Evolutionary conservation across 805 yeast species (phyloP).

Genomic region (Saccharomycopsis vini): DNA sequence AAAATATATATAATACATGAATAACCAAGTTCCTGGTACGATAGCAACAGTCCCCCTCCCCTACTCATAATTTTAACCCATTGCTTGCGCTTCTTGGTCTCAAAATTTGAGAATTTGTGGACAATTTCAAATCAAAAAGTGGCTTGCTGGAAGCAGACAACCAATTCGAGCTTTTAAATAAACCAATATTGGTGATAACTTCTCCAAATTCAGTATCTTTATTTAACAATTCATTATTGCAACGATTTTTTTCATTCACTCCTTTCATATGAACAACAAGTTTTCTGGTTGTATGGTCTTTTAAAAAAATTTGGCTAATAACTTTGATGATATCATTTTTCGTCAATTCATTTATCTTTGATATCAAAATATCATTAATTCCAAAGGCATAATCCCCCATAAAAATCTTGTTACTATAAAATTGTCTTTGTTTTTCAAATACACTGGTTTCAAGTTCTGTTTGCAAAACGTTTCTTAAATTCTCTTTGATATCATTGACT

Average conservation of each 20-base stretch:
- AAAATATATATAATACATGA: no score
- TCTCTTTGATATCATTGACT: constrained; percentile 58
- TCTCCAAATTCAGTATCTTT: constrained; percentile 27
- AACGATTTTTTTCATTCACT: constrained; percentile 9
- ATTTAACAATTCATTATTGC: not conserved
- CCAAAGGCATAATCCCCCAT: constrained; percentile 74
- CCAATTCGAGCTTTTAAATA: constrained; percentile 46
- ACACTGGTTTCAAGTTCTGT: constrained; percentile 68
- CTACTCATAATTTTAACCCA: no score
- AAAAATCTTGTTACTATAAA: constrained; percentile 59
- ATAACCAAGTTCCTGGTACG: no score
- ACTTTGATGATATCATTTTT: constrained; percentile 50
- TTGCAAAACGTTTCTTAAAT: constrained; percentile 45
- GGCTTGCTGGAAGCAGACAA: constrained; percentile 61
- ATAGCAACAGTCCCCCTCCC: no score
- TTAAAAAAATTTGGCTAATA: constrained; percentile 30
- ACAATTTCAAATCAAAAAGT: constrained; percentile 26
- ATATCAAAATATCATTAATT: constrained; percentile 48
- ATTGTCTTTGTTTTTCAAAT: constrained; percentile 61
- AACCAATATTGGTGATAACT: constrained; percentile 35
- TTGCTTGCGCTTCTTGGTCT: no score
- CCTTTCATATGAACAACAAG: constrained; percentile 43
- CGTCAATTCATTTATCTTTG: constrained; percentile 38
- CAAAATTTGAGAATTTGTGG: no score
- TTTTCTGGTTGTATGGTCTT: constrained; percentile 7